Evolutionary conservation across 2,329 filamentous ascomycete genomes (phyloP), one percentile per base, ranked within the genome.

Genomic region (Metarhizium brunneum): DNA sequence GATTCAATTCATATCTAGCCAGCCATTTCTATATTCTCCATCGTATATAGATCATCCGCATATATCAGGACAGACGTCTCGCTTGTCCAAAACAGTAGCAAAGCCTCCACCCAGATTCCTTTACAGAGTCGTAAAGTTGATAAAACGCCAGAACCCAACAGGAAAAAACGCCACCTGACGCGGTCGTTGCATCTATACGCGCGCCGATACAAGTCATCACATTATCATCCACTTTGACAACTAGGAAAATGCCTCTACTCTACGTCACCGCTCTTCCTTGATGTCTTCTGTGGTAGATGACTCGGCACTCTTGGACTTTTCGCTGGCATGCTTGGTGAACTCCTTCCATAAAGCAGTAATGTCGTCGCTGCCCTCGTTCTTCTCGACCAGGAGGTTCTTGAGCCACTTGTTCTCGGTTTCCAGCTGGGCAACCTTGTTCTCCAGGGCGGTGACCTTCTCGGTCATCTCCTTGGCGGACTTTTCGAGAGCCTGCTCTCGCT

Each of bases 401-500:
- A 91, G 73, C 87, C 87, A 90, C 67, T 87, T 86, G 73, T 91
- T 91, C 73, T 91, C 87, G 63, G 86, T 87, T 74, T 90, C 86
- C n/a, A 92, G 80, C 65, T 90, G 85, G 56, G 81, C 80, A 54
- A 94, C 86, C 57, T 84, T 83, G 64, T 79, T 79, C 72, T 95
- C 88, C 6, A 95, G 79, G 18, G 77, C 76, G 18, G 82, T 77
- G 53, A 92, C 87, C 73, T 91, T 91, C 49, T 94, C 88, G 32
- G 83, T 83, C 73, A 92, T 88, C 62, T 95, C 90, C 71, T 91
- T 90, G 64, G 90, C 86, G 3, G 84, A 86, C 65, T 84, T 84
- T 71, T 92, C 89, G 53, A 95, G 83, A 8, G 88, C 87, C 71
- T 92, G 88, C 76, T 95, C 90, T 52, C 90, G 86, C 74, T 94